phyloP scores from a whole-genome alignment of 345 rosid genomes.

The Acer campestre region DNA sequence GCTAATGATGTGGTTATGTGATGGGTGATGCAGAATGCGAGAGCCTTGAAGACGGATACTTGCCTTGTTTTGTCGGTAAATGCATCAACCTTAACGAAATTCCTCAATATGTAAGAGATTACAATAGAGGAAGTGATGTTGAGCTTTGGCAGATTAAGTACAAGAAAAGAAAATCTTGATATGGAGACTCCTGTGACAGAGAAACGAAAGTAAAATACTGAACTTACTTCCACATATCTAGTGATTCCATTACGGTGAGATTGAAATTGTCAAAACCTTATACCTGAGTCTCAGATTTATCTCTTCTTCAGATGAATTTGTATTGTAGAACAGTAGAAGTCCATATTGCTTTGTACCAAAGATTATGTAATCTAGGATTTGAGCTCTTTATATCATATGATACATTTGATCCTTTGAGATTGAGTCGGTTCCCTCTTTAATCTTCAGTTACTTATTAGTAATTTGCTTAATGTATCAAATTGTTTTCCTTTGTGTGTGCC shows the following conservation, averaged over 20 bases:
- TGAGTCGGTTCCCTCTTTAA: neutral
- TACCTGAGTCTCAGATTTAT: neutral
- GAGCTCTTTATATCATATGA: neutral
- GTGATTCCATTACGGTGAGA: conserved; percentile 16
- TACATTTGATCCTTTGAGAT: neutral
- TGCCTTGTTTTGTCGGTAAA: conserved; percentile 53
- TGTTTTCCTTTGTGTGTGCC: too few species aligned
- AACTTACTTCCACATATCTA: neutral
- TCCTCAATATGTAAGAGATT: conserved; percentile 57
- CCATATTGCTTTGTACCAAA: neutral
- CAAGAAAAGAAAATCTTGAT: conserved; percentile 15
- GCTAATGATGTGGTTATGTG: conserved; percentile 4
- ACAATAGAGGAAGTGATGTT: conserved; percentile 73
- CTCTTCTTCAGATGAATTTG: neutral
- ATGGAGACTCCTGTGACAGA: neutral
- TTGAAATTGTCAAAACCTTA: neutral
- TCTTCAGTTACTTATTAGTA: conserved; percentile 9
- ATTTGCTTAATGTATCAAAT: too few species aligned
- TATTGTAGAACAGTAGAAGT: neutral
- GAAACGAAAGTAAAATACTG: neutral
- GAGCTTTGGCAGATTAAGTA: conserved; percentile 83
- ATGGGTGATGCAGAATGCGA: conserved; percentile 36
- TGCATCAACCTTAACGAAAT: conserved; percentile 51
- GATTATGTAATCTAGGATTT: neutral
- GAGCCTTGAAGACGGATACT: conserved; percentile 17